Base-by-base conservation (phyloP, 257 asterid genomes). In the Nicotiana attenuata region DNA sequence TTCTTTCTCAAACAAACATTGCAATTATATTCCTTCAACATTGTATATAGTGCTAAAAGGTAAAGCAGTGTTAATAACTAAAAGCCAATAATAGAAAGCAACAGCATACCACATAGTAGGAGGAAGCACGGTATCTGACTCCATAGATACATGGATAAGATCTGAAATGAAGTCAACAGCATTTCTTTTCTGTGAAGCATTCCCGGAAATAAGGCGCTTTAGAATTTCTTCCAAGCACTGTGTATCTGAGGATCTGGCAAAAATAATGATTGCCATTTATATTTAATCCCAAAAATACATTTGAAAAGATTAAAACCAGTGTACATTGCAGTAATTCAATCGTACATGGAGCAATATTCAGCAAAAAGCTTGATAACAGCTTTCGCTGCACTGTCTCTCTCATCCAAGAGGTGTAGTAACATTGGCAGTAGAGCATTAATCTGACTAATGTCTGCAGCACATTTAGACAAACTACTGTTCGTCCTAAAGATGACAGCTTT, bases 321-420 rank as follows among this genome's bases (percentile, higher is more conserved):
- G 22, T 35, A 76, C 22, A 14, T 52, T 38, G 65, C 38, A 80
- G 50, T 67, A 31, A 65, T 80, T 22, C 17, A 55, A 82, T 84
- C 92, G 81, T 89, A 93, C 99, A 85, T 84, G 65, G 92, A 90
- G 87, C 94, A 95, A 87, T 91, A 95, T 81, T 95, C 97, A 10
- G 97, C 97, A 50, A 95, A 86, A 84, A 95, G 98, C 86, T 89
- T 93, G 57, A 90, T 88, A 77, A 90, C 90, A 73, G 98, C 99
- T 90, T 90, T 95, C 38, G 97, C 92, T 20, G 98, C 95, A 76
- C 90, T 90, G 87, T 95, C 98, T 79, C 89, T 90, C 86, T 93
- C 98, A 80, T 95, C 97, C 90, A 93, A 85, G 89, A 95, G 90
- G 77, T 88, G 86, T 78, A 92, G 86, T 83, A 95, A 86, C 83